phyloP scores from a whole-genome alignment of 2,329 filamentous ascomycete species.

The Diplodia mutila region DNA sequence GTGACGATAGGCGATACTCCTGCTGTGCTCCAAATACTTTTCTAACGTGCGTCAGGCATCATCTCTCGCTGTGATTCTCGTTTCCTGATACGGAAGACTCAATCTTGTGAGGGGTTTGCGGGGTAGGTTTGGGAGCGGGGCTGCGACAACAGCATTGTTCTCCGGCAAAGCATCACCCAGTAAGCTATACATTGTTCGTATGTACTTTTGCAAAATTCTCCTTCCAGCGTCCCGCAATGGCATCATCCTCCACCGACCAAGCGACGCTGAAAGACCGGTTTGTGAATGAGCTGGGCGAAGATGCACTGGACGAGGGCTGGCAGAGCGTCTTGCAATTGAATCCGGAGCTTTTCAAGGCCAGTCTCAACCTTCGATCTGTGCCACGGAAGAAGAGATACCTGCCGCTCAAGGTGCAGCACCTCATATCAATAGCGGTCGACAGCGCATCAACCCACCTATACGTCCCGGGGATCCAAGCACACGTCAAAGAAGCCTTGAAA shows the following conservation, averaged over 20 bases:
- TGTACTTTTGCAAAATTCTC: background rate
- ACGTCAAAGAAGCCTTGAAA: constrained; percentile 45
- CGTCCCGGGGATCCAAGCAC: constrained; percentile 46
- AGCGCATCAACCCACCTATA: constrained; percentile 52
- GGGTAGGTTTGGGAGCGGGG: constrained; percentile 1
- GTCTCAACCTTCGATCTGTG: constrained; percentile 34
- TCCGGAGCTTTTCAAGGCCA: constrained; percentile 38
- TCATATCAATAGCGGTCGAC: constrained; percentile 51
- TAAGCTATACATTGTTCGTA: background rate
- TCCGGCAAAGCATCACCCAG: background rate
- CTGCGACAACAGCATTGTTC: background rate
- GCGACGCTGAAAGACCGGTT: constrained; percentile 28
- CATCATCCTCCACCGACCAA: background rate
- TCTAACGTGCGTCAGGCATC: no score
- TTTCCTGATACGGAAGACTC: background rate
- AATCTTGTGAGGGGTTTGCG: background rate
- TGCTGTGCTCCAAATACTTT: no score
- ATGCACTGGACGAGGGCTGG: constrained; percentile 37
- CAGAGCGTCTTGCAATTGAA: constrained; percentile 34
- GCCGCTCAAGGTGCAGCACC: constrained; percentile 46
- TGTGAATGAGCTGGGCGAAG: constrained; percentile 32
- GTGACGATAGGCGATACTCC: no score
- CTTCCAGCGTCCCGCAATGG: no score
- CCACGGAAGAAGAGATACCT: constrained; percentile 42
- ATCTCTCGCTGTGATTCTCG: no score